Evolutionary conservation across 768 basidiomycete genomes (phyloP), one percentile per base, ranked within the genome.

Genomic region (Lactarius akahatsu): DNA sequence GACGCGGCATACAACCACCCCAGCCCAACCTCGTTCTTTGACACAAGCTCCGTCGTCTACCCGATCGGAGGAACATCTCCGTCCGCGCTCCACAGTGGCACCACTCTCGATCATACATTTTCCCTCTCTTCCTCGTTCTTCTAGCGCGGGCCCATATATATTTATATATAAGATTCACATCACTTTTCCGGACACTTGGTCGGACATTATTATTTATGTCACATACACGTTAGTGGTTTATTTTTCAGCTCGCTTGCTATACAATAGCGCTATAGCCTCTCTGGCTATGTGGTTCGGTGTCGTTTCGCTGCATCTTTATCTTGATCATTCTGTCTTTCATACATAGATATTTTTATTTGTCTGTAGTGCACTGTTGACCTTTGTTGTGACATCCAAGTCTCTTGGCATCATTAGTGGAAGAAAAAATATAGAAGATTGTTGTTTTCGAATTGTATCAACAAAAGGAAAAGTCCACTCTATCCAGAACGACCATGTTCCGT

Each of bases 281-380:
- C 52, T 30, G 50, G 26, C 28, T 50, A 50, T 50, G 45, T 47
- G 50, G 11, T 26, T 9, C 18, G 20, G 50, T 62, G 52, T 45
- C 50, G 26, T 59, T 63, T 45, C 11, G 41, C 40, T 62, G 57
- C 61, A 67, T 69, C 59, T 26, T 69, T 56, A 67, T 57, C 26
- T 61, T 60, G 41, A 26, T 43, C 58, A 68, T 61, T 61, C 43
- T 62, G 61, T 54, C n/a, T 68, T 59, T 47, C 60, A 68, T 69
- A 56, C 65, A 67, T 69, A 69, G 68, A 69, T 69, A 69, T 69
- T 66, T 56, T 69, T 69, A 69, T 69, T 69, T 63, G 61, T 67
- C 41, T 67, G 66, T 67, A 67, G 66, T 67, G 45, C 66, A 67
- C 40, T 67, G 23, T 61, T 56, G 52, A 47, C 28, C 26, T 50